Conservation (phyloP, 768 basidiomycete genomes). For the Sistotremastrum niveocremeum region DNA sequence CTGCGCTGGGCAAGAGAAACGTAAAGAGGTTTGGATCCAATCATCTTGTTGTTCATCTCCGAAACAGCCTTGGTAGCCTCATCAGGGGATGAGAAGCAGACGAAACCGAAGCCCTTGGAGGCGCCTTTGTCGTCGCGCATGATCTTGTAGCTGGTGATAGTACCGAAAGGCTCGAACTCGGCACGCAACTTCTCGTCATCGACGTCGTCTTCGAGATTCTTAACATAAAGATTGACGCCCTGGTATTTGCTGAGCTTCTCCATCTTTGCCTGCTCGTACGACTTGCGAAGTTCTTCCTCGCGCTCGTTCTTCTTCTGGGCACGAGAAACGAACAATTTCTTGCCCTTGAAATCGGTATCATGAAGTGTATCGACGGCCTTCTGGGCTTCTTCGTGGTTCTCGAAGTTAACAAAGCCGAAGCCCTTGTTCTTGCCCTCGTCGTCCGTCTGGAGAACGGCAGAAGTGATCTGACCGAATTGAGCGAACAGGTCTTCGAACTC, state of each 20-base stretch:
- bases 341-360: slow-evolving; percentile 72
- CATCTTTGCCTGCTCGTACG: slow-evolving; percentile 91
- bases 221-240: slow-evolving; percentile 98
- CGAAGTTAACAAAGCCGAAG: slow-evolving; percentile 97
- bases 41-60: slow-evolving; percentile 99
- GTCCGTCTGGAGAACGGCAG: slow-evolving; percentile 72
- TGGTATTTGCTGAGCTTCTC: slow-evolving; percentile 98
- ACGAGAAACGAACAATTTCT: slow-evolving; percentile 87
- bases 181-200: slow-evolving; percentile 94
- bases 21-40: slow-evolving; percentile 95
- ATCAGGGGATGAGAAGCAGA: slow-evolving; percentile 96
- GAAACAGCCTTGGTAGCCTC: slow-evolving; percentile 99
- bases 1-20: slow-evolving; percentile 97
- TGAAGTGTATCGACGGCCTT: slow-evolving; percentile 81
- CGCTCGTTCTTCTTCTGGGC: slow-evolving; percentile 99
- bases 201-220: slow-evolving; percentile 96
- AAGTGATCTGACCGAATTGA: slow-evolving; percentile 73
- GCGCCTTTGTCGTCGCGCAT: slow-evolving; percentile 94
- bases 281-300: slow-evolving; percentile 87
- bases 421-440: slow-evolving; percentile 90
- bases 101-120: slow-evolving; percentile 97
- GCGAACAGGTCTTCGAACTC: slow-evolving; percentile 78
- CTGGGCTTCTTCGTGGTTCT: slow-evolving; percentile 83
- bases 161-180: slow-evolving; percentile 94
- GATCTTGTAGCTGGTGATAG: slow-evolving; percentile 97